Percentiles rank a stretch among this genome's conserved stretches.
These are phyloP conservation scores for Cercospora sesami DNA, from an alignment of 2,329 filamentous ascomycete genomes.

Conservation along the genomic window DNA sequence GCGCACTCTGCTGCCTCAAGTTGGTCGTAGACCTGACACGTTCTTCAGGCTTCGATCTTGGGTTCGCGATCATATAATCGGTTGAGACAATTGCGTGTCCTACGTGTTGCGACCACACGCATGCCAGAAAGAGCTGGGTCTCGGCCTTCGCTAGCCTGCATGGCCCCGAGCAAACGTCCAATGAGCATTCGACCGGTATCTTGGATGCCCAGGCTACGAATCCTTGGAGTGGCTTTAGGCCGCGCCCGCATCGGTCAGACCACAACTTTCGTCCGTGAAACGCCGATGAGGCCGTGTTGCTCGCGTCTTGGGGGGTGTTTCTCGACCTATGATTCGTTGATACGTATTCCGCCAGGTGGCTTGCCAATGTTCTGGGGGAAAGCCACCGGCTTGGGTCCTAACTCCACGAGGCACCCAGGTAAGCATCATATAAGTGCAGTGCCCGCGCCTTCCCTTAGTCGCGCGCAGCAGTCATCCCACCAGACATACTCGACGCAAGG, in stretches of 20 bases:
- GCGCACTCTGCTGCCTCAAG: neutral
- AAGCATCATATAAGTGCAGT: conserved; percentile 3
- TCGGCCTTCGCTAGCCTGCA: conserved; percentile 2
- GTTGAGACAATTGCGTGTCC: conserved; percentile 7
- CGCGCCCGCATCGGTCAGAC: neutral
- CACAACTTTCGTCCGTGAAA: conserved; percentile 4
- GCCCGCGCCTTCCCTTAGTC: neutral
- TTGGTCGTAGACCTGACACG: neutral
- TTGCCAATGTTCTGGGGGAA: conserved; percentile 8
- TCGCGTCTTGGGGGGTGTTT: neutral
- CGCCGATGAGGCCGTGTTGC: neutral
- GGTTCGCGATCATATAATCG: neutral
- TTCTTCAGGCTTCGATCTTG: conserved; percentile 3
- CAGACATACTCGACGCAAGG: neutral
- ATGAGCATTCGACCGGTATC: neutral
- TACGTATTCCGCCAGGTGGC: neutral
- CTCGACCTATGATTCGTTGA: conserved; percentile 1
- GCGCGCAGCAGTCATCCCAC: neutral
- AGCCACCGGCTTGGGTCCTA: conserved; percentile 9
- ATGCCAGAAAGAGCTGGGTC: conserved; percentile 2
- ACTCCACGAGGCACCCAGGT: conserved; percentile 6
- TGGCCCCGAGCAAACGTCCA: neutral
- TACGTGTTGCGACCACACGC: neutral
- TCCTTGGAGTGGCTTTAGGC: neutral
- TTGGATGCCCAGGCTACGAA: neutral